Evolutionary conservation across 192 early-diverging fungal genomes (phyloP).

Genomic region (Geosiphon pyriformis): DNA sequence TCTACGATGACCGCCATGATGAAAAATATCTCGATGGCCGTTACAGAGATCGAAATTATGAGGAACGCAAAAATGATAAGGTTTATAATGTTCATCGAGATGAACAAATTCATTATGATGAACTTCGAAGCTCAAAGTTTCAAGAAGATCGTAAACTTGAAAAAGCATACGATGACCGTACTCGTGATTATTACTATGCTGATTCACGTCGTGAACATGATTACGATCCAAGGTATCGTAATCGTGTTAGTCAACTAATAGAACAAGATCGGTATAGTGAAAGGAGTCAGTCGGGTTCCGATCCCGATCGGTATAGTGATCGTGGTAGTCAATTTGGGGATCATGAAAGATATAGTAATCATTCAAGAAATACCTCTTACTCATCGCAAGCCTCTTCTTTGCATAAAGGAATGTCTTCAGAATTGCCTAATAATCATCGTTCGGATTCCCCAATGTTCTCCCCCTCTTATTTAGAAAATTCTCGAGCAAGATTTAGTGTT

Average conservation of each 20-base stretch:
- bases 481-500: neutral
- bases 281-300: neutral
- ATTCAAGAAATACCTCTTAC: conserved; percentile 14
- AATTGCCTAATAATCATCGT: neutral
- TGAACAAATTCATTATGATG: conserved; percentile 8
- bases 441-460: neutral
- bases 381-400: neutral
- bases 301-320: neutral
- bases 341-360: neutral
- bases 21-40: neutral
- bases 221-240: neutral
- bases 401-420: neutral
- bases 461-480: conserved; percentile 4
- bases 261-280: neutral
- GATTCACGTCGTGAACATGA: conserved; percentile 3
- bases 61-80: neutral
- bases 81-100: neutral
- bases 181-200: neutral
- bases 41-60: neutral
- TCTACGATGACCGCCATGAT: neutral
- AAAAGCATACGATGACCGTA: neutral
- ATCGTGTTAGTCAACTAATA: conserved; percentile 1
- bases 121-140: neutral
- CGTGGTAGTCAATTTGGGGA: neutral
- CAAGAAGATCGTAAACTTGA: neutral